Percentiles rank a stretch among this genome's conserved stretches.
Evolutionary conservation across 768 basidiomycete species (phyloP).

Genomic region (Kwoniella shandongensis): DNA sequence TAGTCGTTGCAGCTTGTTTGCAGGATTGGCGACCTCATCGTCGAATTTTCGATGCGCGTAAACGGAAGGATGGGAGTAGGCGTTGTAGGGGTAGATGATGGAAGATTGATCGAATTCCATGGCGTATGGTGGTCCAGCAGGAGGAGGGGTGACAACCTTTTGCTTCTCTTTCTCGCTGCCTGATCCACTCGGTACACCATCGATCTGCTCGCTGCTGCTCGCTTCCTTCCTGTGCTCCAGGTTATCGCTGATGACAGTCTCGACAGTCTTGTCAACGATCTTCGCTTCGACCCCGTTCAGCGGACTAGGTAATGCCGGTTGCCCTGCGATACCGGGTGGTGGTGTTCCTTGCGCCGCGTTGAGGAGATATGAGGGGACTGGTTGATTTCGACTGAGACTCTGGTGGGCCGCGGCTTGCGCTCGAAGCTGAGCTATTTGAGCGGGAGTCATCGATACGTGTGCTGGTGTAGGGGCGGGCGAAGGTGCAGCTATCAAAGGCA

Average conservation of each 20-base stretch:
- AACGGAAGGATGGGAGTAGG: conserved; percentile 69
- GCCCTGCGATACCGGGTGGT: conserved; percentile 35
- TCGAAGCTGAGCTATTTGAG: conserved; percentile 52
- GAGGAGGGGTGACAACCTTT: conserved; percentile 25
- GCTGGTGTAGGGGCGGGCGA: conserved; percentile 5
- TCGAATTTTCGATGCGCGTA: conserved; percentile 68
- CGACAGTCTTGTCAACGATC: conserved; percentile 48
- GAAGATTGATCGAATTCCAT: conserved; percentile 77
- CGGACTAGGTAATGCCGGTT: conserved; percentile 21
- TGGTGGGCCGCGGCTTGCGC: conserved; percentile 51
- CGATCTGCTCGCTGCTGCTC: conserved; percentile 18
- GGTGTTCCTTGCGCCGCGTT: conserved; percentile 43
- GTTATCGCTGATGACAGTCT: conserved; percentile 35
- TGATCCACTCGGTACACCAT: conserved; percentile 19
- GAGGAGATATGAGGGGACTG: conserved; percentile 50
- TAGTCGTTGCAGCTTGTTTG: conserved; percentile 59
- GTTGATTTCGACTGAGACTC: conserved; percentile 46
- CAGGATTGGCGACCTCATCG: conserved; percentile 39
- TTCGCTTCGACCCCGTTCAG: conserved; percentile 28
- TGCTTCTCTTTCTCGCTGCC: conserved; percentile 24
- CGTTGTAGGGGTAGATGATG: conserved; percentile 87
- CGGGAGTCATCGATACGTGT: conserved; percentile 48
- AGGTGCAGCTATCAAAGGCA: neutral
- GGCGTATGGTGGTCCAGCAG: conserved; percentile 39
- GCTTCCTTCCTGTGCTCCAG: conserved; percentile 18